Evolutionary conservation across 116 monocot species (phyloP).

Genomic region (Posidonia oceanica): DNA sequence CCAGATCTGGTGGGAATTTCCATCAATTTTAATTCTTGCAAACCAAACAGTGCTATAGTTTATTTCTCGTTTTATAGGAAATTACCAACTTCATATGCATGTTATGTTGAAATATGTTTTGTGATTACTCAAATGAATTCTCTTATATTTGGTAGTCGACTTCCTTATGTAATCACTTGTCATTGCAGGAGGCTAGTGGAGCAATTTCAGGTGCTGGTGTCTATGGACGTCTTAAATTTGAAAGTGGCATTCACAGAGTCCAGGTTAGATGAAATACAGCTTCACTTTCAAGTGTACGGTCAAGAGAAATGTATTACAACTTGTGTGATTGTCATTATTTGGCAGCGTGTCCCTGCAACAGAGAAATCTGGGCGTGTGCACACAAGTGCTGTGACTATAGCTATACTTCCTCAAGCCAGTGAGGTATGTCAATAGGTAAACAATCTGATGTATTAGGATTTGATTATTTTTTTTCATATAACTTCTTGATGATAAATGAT

Average conservation of each 20-base stretch:
- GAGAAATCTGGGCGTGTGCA: conserved; percentile 96
- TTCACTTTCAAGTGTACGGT: background rate
- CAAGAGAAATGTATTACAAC: background rate
- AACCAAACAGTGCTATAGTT: too few relatives aligned
- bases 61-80: too few relatives aligned
- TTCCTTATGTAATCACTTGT: background rate
- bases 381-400: conserved; percentile 96
- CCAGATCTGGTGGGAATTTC: too few relatives aligned
- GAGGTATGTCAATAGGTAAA: conserved; percentile 36
- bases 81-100: too few relatives aligned
- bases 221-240: conserved; percentile 93
- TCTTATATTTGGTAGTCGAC: background rate
- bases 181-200: conserved; percentile 87
- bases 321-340: conserved; percentile 1
- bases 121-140: too few relatives aligned
- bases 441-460: background rate
- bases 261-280: conserved; percentile 37
- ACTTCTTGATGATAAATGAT: background rate
- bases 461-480: background rate
- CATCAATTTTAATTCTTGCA: too few relatives aligned
- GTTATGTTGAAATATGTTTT: too few relatives aligned
- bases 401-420: conserved; percentile 97
- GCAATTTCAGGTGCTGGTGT: conserved; percentile 79
- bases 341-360: conserved; percentile 87
- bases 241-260: conserved; percentile 98